These are phyloP conservation scores for Phytophthora fragariaefolia DNA, from an alignment of 352 stramenopile species.

Conservation along the genomic window DNA sequence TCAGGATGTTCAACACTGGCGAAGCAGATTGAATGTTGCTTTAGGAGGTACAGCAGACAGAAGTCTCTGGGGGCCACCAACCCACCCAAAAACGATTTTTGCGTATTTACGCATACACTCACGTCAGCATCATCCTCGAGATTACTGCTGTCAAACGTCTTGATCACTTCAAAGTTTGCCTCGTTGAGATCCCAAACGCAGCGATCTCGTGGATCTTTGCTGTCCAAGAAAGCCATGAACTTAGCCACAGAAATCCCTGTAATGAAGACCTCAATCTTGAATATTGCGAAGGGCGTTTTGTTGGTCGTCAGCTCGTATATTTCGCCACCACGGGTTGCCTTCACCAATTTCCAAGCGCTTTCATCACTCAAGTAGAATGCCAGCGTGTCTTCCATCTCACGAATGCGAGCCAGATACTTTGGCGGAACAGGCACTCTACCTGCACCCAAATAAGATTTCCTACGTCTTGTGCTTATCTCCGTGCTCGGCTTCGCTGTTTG, in stretches of 20 bases:
- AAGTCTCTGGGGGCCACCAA: slow-evolving; percentile 66
- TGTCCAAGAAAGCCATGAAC: slow-evolving; percentile 54
- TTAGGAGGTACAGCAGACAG: slow-evolving; percentile 47
- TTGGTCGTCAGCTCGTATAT: slow-evolving; percentile 59
- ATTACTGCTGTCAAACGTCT: slow-evolving; percentile 41
- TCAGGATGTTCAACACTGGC: slow-evolving; percentile 51
- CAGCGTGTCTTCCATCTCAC: slow-evolving; percentile 35
- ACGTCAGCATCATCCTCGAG: slow-evolving; percentile 33
- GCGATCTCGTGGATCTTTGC: slow-evolving; percentile 48
- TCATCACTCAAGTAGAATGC: slow-evolving; percentile 48
- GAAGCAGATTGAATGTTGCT: slow-evolving; percentile 42
- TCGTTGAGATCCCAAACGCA: slow-evolving; percentile 61
- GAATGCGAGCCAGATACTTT: slow-evolving; percentile 31
- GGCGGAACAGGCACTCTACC: slow-evolving; percentile 22
- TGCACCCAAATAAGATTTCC: not conserved
- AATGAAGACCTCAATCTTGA: slow-evolving; percentile 64
- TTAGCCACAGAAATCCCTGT: slow-evolving; percentile 43
- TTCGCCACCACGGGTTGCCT: slow-evolving; percentile 34
- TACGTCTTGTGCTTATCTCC: slow-evolving; percentile 3
- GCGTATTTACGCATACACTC: slow-evolving; percentile 55
- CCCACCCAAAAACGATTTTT: slow-evolving; percentile 63
- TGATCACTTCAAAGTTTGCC: slow-evolving; percentile 54
- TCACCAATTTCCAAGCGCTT: slow-evolving; percentile 50
- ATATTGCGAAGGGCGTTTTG: slow-evolving; percentile 48
- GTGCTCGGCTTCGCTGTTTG: slow-evolving; percentile 4